Evolutionary conservation across 2,329 filamentous ascomycete species (phyloP), one percentile per base, ranked within the genome.

Genomic region (Colletotrichum cereale): DNA sequence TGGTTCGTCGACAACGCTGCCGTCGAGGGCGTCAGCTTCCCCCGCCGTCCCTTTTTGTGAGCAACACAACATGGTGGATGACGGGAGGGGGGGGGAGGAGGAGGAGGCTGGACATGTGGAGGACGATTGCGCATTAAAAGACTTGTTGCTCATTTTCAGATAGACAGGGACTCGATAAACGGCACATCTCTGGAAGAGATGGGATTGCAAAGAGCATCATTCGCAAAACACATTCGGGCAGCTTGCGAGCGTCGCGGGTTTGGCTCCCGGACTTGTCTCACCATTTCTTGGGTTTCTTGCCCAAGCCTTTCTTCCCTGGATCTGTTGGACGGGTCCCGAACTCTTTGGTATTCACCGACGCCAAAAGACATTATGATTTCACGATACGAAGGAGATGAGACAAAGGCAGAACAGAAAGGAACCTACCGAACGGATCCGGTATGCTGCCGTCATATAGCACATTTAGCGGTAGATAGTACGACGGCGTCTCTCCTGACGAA

Each of bases 1-100:
- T 99, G 96, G 96, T 98, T 99, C 80, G 94, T 95, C 53, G 96
- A 98, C 80, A 88, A 91, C 78, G 86, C 93, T 5, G 96, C 96
- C 57, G 91, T 97, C 16, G 92, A 97, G 78, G 95, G 94, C 5
- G 93, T 99, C 16, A 86, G 87, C 72, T 98, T 94, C 79, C 94
- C 95, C 31, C 88, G 92, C 79, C 91, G 93, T 76, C 91, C 93
- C 26, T 89, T 88, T 77, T 79, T 89, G 78, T 88, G 75, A 75
- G 58, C 60, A n/a, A 40, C 24, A 55, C 58, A 67, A 24, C 18
- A 14, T 18, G 24, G 48, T 31, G 58, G 70, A 40, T 50, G 64
- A 18, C 64, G 50, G 34, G 58, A 53, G 42, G 52, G 64, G 47
- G 36, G 47, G n/a, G 62, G 67, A 52, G n/a, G n/a, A 42, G 56